Evolutionary conservation across 1,284 basidiomycete species (phyloP).

Genomic region (Leccinum pallidistipes): DNA sequence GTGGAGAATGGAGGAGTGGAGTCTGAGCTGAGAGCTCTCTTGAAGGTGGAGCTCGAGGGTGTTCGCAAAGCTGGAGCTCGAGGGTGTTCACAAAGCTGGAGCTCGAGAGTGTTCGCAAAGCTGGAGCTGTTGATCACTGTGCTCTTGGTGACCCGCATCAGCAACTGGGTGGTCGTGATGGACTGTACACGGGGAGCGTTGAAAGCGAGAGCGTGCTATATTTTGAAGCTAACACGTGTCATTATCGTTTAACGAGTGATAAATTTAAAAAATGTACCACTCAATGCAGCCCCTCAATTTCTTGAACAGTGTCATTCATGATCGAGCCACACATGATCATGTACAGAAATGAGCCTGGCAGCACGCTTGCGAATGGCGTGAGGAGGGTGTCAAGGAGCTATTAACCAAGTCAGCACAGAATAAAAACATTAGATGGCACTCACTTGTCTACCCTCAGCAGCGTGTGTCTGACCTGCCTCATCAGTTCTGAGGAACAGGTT

Average conservation of each 20-base stretch:
- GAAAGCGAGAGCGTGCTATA: neutral
- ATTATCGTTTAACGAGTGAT: neutral
- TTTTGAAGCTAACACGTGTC: neutral
- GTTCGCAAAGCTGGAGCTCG: neutral
- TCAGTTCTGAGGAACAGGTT: too few species aligned
- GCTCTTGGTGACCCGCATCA: neutral
- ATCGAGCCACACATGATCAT: neutral
- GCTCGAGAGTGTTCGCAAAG: neutral
- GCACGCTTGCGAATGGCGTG: neutral
- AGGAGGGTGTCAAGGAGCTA: neutral
- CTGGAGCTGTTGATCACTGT: neutral
- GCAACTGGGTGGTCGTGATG: neutral
- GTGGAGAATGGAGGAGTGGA: neutral
- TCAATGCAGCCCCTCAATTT: neutral
- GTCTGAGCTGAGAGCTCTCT: neutral
- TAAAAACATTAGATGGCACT: too few species aligned
- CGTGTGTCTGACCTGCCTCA: too few species aligned
- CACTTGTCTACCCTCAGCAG: too few species aligned
- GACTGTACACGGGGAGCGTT: neutral
- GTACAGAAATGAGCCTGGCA: neutral
- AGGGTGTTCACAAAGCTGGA: neutral
- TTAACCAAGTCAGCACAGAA: too few species aligned
- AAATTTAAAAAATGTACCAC: neutral
- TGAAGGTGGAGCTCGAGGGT: neutral
- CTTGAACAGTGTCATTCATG: too few species aligned